These are phyloP conservation scores for Yamadazyma spencermartinsiae DNA, from an alignment of 1,139 yeast genomes.

Conservation along the genomic window DNA sequence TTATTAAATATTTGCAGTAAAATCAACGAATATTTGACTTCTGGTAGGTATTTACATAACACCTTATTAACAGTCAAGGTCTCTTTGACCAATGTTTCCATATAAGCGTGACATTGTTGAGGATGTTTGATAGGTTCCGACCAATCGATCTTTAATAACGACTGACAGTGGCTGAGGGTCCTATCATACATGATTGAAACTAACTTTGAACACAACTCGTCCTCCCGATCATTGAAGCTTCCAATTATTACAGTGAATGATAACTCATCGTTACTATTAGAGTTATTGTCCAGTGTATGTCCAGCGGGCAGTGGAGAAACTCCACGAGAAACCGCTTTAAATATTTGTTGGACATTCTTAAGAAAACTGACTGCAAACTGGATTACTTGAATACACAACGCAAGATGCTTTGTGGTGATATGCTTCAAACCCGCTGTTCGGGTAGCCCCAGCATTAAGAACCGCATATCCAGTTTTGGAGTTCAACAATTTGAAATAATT, in stretches of 20 bases:
- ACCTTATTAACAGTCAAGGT: conserved; percentile 64
- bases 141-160: conserved; percentile 53
- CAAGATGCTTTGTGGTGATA: conserved; percentile 73
- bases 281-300: conserved; percentile 3
- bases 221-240: conserved; percentile 59
- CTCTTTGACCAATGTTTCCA: conserved; percentile 68
- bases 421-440: conserved; percentile 73
- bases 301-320: conserved; percentile 6
- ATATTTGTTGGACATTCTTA: conserved; percentile 19
- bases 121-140: conserved; percentile 41
- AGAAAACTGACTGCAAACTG: conserved; percentile 38
- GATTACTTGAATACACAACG: conserved; percentile 63
- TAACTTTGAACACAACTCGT: conserved; percentile 64
- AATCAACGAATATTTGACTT: conserved; percentile 46
- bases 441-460: conserved; percentile 77
- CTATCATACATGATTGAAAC: conserved; percentile 72
- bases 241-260: conserved; percentile 30
- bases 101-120: conserved; percentile 56
- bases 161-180: conserved; percentile 48
- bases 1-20: conserved; percentile 60
- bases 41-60: conserved; percentile 58
- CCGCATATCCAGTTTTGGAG: conserved; percentile 58
- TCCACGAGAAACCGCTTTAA: conserved; percentile 9
- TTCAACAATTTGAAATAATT: conserved; percentile 57
- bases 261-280: conserved; percentile 33